Conservation (phyloP, 352 stramenopile genomes). For the Pythium oligandrum region DNA sequence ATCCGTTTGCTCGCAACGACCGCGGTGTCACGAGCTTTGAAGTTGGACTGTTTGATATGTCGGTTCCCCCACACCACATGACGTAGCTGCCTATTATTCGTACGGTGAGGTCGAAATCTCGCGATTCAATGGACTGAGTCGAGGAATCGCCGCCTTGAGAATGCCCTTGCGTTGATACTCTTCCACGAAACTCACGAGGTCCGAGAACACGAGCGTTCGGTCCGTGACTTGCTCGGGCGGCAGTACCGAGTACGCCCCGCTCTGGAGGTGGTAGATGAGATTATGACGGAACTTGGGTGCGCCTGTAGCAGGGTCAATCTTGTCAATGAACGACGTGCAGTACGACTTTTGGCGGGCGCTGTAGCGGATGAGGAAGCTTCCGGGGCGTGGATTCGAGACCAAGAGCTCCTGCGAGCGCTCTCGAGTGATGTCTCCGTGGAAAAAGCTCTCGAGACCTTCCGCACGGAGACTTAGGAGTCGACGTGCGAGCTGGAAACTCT, state of each 20-base stretch:
- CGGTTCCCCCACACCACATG: conserved; percentile 31
- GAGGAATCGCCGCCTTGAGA: conserved; percentile 40
- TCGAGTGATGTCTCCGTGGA: conserved; percentile 67
- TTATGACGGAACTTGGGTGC: conserved; percentile 56
- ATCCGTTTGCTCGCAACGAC: conserved; percentile 30
- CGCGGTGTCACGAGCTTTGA: conserved; percentile 27
- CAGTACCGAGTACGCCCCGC: conserved; percentile 57
- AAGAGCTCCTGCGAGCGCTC: conserved; percentile 46
- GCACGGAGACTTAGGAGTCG: conserved; percentile 46
- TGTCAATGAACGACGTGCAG: conserved; percentile 66
- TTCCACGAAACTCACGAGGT: conserved; percentile 76
- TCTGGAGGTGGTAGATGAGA: conserved; percentile 63
- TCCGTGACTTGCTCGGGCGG: conserved; percentile 44
- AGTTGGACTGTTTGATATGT: conserved; percentile 31
- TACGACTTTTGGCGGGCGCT: conserved; percentile 54
- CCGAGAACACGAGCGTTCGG: conserved; percentile 46
- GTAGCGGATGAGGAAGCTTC: conserved; percentile 78
- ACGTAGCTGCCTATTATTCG: conserved; percentile 11
- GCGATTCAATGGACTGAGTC: conserved; percentile 44
- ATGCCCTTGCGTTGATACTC: conserved; percentile 69
- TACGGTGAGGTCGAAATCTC: conserved; percentile 39
- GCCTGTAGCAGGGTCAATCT: conserved; percentile 26
- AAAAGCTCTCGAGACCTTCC: conserved; percentile 69
- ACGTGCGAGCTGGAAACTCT: conserved; percentile 64
- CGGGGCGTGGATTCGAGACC: conserved; percentile 15